Percentiles rank a stretch among this genome's conserved stretches.
Evolutionary conservation across 2,329 filamentous ascomycete species (phyloP).

Genomic region (Passalora sequoiae): DNA sequence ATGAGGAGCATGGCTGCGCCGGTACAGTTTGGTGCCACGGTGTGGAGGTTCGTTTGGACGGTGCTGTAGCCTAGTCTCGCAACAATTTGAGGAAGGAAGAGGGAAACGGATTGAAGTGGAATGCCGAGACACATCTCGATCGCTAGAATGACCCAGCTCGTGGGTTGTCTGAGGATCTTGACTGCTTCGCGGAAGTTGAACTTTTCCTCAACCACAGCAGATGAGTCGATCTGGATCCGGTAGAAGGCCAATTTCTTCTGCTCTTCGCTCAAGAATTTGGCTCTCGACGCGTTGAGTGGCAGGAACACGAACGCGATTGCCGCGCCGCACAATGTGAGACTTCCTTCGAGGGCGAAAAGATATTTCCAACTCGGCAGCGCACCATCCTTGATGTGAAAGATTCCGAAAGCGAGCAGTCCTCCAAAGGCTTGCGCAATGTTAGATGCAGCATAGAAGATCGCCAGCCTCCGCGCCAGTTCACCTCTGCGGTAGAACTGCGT

Average conservation of each 20-base stretch:
- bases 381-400: slow-evolving; percentile 54
- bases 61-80: slow-evolving; percentile 48
- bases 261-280: slow-evolving; percentile 59
- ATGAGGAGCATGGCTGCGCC: slow-evolving; percentile 68
- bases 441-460: slow-evolving; percentile 69
- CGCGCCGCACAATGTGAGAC: slow-evolving; percentile 53
- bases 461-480: slow-evolving; percentile 64
- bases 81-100: slow-evolving; percentile 58
- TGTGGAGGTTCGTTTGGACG: slow-evolving; percentile 73
- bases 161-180: slow-evolving; percentile 50
- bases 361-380: slow-evolving; percentile 57
- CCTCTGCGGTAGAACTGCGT: slow-evolving; percentile 63
- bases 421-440: slow-evolving; percentile 67
- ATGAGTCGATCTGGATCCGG: slow-evolving; percentile 71
- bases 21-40: slow-evolving; percentile 71
- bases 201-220: slow-evolving; percentile 55
- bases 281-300: slow-evolving; percentile 58
- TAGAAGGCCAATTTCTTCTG: slow-evolving; percentile 65
- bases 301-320: slow-evolving; percentile 65
- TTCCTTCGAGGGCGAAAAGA: slow-evolving; percentile 59
- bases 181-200: slow-evolving; percentile 51
- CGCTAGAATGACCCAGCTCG: slow-evolving; percentile 50
- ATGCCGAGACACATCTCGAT: slow-evolving; percentile 58
- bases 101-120: slow-evolving; percentile 52
- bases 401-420: slow-evolving; percentile 55